Conservation (phyloP, 164 flowering plant species). For the Dillenia suffruticosa region DNA sequence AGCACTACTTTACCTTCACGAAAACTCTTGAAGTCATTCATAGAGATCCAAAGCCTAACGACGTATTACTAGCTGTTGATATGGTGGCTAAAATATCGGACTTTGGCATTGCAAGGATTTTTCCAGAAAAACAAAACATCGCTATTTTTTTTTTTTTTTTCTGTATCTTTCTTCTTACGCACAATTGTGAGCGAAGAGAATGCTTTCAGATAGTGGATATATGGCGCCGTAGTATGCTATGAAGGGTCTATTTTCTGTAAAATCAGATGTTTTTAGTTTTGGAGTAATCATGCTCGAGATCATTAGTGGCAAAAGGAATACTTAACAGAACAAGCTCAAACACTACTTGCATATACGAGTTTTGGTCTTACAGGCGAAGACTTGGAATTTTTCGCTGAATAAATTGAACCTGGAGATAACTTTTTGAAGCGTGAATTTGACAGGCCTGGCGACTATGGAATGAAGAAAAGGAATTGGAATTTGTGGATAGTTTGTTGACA, state of each 20-base stretch:
- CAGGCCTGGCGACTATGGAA: constrained; percentile 25
- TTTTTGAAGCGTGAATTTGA: no score
- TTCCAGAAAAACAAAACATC: constrained; percentile 12
- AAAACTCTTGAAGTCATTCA: constrained; percentile 30
- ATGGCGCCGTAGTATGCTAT: constrained; percentile 17
- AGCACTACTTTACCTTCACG: constrained; percentile 33
- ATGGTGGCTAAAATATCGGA: constrained; percentile 28
- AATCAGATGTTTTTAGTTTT: constrained; percentile 18
- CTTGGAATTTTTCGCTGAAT: background rate
- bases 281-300: constrained; percentile 16
- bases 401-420: background rate
- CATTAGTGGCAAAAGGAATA: constrained; percentile 7
- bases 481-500: constrained; percentile 5
- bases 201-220: constrained; percentile 10
- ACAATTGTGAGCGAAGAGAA: no score
- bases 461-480: constrained; percentile 1
- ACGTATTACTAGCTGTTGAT: constrained; percentile 24
- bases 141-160: constrained; percentile 2
- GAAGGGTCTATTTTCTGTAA: constrained; percentile 7
- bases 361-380: background rate
- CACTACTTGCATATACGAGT: constrained; percentile 7
- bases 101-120: constrained; percentile 29
- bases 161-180: no score
- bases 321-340: background rate
- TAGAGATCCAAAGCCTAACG: constrained; percentile 29